These are phyloP conservation scores for Trapa incisa DNA, from an alignment of 345 rosid species.

Conservation along the genomic window DNA sequence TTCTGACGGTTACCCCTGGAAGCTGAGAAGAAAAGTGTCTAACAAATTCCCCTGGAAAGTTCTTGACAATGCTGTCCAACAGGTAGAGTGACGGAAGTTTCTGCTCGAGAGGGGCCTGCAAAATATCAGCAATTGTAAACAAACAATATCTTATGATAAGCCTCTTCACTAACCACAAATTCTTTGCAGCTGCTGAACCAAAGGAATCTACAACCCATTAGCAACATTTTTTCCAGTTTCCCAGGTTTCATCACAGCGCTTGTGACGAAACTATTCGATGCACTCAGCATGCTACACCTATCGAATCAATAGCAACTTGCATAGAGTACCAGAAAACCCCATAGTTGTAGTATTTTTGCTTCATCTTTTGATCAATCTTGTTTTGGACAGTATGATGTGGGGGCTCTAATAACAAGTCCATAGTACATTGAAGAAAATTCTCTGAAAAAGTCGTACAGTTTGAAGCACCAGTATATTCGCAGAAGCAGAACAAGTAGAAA, in stretches of 20 bases:
- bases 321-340: not conserved
- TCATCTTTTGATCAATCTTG: not conserved
- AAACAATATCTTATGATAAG: not conserved
- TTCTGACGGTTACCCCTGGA: slow-evolving; percentile 45
- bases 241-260: not conserved
- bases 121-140: slow-evolving; percentile 4
- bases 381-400: not conserved
- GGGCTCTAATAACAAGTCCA: not conserved
- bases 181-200: not conserved
- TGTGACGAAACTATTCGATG: not conserved
- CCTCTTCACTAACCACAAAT: not conserved
- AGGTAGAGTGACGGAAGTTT: slow-evolving; percentile 86
- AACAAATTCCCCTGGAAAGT: slow-evolving; percentile 75
- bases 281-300: not conserved
- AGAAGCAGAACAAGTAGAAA: not conserved
- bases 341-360: not conserved
- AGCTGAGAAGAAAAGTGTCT: slow-evolving; percentile 63
- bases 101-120: slow-evolving; percentile 83
- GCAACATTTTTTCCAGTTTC: not conserved
- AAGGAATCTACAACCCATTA: not conserved
- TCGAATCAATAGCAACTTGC: not conserved
- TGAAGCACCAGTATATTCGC: not conserved
- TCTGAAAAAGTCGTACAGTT: not conserved
- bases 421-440: not conserved
- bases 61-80: slow-evolving; percentile 94